Evolutionary conservation across 257 asterid genomes (phyloP).

Genomic region (Scutellaria barbata): DNA sequence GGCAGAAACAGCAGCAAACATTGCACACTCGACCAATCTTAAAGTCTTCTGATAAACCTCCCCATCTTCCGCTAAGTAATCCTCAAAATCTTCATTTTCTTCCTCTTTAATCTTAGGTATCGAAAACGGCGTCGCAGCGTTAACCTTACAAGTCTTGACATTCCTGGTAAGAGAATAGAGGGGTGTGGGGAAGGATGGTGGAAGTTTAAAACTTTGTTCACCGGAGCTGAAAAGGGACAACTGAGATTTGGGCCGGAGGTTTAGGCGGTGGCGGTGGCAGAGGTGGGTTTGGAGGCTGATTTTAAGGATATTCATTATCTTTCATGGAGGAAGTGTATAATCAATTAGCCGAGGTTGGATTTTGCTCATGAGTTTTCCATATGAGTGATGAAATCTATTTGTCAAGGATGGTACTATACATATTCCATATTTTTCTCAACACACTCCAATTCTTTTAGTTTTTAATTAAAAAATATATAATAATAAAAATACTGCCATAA

Average conservation of each 20-base stretch:
- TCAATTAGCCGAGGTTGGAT: not conserved
- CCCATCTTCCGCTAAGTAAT: constrained; percentile 84
- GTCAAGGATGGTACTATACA: no score
- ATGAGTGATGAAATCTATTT: no score
- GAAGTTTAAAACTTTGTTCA: constrained; percentile 26
- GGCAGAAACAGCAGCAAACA: constrained; percentile 96
- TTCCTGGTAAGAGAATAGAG: constrained; percentile 30
- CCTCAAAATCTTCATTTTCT: constrained; percentile 55
- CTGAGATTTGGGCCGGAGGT: constrained; percentile 31
- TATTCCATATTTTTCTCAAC: no score
- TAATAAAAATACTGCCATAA: no score
- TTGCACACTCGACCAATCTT: constrained; percentile 91
- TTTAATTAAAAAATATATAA: no score
- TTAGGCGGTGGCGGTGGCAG: constrained; percentile 28
- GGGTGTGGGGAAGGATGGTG: constrained; percentile 33
- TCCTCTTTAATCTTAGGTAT: constrained; percentile 43
- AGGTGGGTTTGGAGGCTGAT: constrained; percentile 42
- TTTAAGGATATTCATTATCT: constrained; percentile 58
- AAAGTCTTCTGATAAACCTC: constrained; percentile 84
- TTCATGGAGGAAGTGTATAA: constrained; percentile 28
- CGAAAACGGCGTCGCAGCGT: constrained; percentile 46
- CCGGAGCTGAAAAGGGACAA: constrained; percentile 17
- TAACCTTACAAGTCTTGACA: constrained; percentile 32
- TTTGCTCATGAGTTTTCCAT: no score
- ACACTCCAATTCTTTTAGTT: no score